A percentile compares a stretch with the other conserved stretches of the same genome.
Evolutionary conservation across 2,329 filamentous ascomycete species (phyloP).

Genomic region (Botrytis fragariae): DNA sequence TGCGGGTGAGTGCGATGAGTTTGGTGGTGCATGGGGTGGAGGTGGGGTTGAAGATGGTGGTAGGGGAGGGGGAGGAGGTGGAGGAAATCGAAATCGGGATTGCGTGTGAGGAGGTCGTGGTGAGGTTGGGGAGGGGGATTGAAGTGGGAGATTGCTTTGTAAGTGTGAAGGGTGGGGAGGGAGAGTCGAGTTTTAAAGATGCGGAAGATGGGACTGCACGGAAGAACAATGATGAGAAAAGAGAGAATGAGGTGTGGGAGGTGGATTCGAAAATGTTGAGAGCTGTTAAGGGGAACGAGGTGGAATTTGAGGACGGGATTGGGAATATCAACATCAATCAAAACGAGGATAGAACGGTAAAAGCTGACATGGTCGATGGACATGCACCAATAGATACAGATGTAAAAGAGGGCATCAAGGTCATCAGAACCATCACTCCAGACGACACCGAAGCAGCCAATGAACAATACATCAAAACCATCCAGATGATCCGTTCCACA

Average conservation of each 20-base stretch:
- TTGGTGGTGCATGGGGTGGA: constrained; percentile 52
- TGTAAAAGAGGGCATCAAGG: constrained; percentile 41
- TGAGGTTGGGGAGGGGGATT: constrained; percentile 49
- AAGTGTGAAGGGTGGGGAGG: constrained; percentile 48
- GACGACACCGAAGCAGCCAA: constrained; percentile 46
- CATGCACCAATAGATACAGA: constrained; percentile 40
- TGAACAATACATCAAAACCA: constrained; percentile 43
- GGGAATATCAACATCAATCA: not conserved
- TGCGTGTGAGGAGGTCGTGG: constrained; percentile 48
- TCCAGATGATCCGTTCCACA: constrained; percentile 43
- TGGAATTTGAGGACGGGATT: constrained; percentile 23
- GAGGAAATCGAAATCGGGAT: constrained; percentile 54
- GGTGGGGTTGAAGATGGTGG: constrained; percentile 50
- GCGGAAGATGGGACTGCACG: not conserved
- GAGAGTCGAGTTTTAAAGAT: constrained; percentile 32
- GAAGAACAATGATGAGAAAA: constrained; percentile 32
- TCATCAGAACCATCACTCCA: constrained; percentile 41
- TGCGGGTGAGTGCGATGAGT: constrained; percentile 50
- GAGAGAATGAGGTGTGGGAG: constrained; percentile 44
- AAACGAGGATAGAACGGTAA: constrained; percentile 11
- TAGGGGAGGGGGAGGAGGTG: constrained; percentile 48
- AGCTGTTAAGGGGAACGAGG: constrained; percentile 40
- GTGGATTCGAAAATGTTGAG: constrained; percentile 46
- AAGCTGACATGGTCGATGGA: constrained; percentile 42
- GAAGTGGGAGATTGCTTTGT: constrained; percentile 52